Conservation (phyloP, 345 rosid species). For the Gossypium thurberi region DNA sequence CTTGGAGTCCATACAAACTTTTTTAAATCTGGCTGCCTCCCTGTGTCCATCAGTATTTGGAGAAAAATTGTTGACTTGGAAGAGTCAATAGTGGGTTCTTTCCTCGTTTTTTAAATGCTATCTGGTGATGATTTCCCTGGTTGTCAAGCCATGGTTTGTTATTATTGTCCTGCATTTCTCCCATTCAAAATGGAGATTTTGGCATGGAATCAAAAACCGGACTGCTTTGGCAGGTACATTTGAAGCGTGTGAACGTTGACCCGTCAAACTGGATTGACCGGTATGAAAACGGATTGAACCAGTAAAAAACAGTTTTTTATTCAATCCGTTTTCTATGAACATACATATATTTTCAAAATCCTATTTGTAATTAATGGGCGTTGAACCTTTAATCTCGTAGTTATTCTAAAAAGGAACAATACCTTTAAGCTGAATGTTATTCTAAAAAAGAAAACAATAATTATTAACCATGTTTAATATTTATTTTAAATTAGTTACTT, state of each 20-base stretch:
- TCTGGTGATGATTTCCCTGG: not conserved
- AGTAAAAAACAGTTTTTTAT: no score
- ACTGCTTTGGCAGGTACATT: not conserved
- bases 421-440: not conserved
- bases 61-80: conserved; percentile 11
- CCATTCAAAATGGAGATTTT: not conserved
- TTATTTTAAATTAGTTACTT: no score
- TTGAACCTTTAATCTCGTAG: not conserved
- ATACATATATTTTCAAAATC: not conserved
- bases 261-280: no score
- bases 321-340: not conserved
- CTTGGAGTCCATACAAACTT: conserved; percentile 8
- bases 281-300: no score
- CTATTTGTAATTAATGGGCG: not conserved
- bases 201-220: not conserved
- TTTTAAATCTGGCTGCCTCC: conserved; percentile 11
- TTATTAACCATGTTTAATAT: not conserved
- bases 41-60: not conserved
- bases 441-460: not conserved
- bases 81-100: conserved; percentile 3
- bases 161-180: not conserved
- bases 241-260: not conserved
- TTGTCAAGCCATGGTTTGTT: not conserved
- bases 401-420: not conserved
- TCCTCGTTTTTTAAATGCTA: not conserved